phyloP scores from a whole-genome alignment of 495 filamentous ascomycete genomes.

The Platismatia glauca region DNA sequence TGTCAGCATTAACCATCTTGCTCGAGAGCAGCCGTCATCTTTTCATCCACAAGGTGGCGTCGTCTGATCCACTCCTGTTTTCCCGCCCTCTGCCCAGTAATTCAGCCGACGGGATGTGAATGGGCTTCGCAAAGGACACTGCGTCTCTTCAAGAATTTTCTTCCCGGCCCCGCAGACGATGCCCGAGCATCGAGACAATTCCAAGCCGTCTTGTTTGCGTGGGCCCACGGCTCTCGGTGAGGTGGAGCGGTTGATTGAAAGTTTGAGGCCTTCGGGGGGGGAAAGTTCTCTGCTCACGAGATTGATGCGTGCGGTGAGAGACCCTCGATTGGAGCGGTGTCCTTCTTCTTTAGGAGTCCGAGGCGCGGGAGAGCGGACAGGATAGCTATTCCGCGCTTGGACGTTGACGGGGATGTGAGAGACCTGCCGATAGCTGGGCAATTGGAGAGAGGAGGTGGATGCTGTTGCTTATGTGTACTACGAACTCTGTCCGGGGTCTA shows the following conservation, averaged over 20 bases:
- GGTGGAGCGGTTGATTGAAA: background rate
- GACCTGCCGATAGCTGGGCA: background rate
- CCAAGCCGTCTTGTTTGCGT: background rate
- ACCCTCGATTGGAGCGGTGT: background rate
- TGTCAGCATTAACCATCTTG: too few relatives aligned
- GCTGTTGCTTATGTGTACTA: background rate
- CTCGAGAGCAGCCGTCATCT: background rate
- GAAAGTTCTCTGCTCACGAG: background rate
- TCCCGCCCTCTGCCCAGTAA: too few relatives aligned
- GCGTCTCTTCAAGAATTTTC: background rate
- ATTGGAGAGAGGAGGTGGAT: background rate
- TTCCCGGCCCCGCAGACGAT: background rate
- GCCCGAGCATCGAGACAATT: background rate
- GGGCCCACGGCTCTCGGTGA: background rate
- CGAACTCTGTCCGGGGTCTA: background rate
- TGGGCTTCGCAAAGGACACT: background rate
- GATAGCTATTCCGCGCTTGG: background rate
- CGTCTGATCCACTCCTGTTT: too few relatives aligned
- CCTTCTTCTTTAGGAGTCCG: background rate
- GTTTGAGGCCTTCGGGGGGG: background rate
- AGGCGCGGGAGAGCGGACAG: background rate
- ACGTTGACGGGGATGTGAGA: background rate
- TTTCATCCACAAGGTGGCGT: background rate
- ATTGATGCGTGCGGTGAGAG: background rate
- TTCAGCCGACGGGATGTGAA: background rate